These are phyloP conservation scores for Saccharomycopsis synnaedendra DNA, from an alignment of 805 yeast species.

Conservation along the genomic window DNA sequence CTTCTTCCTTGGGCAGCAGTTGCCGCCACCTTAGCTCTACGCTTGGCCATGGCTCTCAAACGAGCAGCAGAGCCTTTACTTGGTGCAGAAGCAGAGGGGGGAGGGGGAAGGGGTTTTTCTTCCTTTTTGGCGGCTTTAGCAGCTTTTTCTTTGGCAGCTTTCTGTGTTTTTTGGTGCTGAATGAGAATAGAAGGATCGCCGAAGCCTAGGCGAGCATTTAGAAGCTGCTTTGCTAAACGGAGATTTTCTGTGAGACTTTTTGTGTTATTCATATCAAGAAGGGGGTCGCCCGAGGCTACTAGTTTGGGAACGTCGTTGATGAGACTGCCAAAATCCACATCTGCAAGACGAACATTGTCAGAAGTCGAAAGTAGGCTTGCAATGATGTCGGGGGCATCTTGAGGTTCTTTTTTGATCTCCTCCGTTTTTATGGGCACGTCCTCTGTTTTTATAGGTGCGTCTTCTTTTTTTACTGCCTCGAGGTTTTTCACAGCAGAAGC, in stretches of 20 bases:
- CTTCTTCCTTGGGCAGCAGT: conserved; percentile 34
- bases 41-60: conserved; percentile 86
- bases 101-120: conserved; percentile 12
- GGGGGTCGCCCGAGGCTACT: conserved; percentile 52
- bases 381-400: conserved; percentile 6
- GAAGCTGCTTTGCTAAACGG: conserved; percentile 36
- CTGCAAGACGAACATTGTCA: conserved; percentile 21
- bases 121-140: conserved; percentile 8
- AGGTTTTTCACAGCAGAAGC: conserved; percentile 19
- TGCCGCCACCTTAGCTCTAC: conserved; percentile 70
- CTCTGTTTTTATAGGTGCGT: conserved; percentile 2
- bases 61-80: conserved; percentile 45
- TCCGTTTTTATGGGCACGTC: conserved; percentile 20
- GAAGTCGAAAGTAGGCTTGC: conserved; percentile 13
- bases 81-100: conserved; percentile 17
- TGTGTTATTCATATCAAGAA: conserved; percentile 19
- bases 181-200: conserved; percentile 20
- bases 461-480: conserved; percentile 4
- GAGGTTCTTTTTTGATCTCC: conserved; percentile 18
- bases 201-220: conserved; percentile 32
- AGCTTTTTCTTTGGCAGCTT: neutral
- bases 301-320: conserved; percentile 33
- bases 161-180: conserved; percentile 9
- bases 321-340: conserved; percentile 26
- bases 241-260: conserved; percentile 34